Base-by-base conservation (phyloP, 2,329 filamentous ascomycete genomes). In the Botrytis porri region DNA sequence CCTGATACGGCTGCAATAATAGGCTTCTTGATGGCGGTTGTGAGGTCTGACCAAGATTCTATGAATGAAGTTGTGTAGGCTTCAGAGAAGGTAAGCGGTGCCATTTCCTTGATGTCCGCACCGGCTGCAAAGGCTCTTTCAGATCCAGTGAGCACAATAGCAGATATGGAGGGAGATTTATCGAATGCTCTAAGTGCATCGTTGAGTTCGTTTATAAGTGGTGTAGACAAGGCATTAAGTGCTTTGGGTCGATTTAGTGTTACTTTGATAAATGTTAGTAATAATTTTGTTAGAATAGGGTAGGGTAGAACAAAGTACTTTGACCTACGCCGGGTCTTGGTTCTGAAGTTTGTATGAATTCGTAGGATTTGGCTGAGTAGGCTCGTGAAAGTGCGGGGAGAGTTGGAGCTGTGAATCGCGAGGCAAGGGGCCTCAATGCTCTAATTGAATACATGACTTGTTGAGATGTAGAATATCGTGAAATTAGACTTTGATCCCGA, bases 61-160 rank as follows among this genome's bases (percentile, higher is more conserved):
- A 99, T 98, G 83, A 99, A 99, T 81, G 97, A 93, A 77, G 86
- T 89, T 65, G 89, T 92, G 85, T 98, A 98, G 57, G 96, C 95
- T 76, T 91, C 86, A 75, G 93, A 89, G 84, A 99, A 99, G 72
- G 91, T 95, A 57, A 98, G 89, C 74, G 94, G 91, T 43, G 94
- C 93, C 96, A 99, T 99, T 84, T 99, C 96, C 84, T 98, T 98
- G 86, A 99, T 99, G 83, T 99, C 96, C 75, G 96, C 96, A 69
- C 96, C 96, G 62, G 96, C 95, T 43, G 95, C 95, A 81, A 98
- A 99, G 60, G 95, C 95, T 83, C 92, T 94, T 77, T 94, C 87
- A 63, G 92, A 97, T 72, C 96, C 96, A 1, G 96, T 98, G 73
- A 99, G 86, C 74, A 99, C 83, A 78, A 97, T 93, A 78, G 91